Evolutionary conservation across 1,284 basidiomycete genomes (phyloP), one percentile per base, ranked within the genome.

Genomic region (Ustilago lituana): DNA sequence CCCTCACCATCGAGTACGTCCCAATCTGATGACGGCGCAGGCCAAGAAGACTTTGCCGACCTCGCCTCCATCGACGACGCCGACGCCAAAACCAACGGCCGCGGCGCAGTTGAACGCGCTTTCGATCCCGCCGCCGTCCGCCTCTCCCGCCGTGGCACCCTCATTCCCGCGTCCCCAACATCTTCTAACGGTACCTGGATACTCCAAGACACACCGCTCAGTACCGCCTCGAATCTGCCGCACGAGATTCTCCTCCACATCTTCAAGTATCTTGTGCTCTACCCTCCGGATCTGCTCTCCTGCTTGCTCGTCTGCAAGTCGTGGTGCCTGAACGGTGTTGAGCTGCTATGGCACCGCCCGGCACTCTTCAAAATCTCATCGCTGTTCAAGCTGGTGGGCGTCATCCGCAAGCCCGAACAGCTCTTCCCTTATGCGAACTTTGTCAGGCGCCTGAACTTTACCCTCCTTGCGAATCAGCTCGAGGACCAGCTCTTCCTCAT

Each of bases 261-360:
- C 75, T 87, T 98, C 73, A 91, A 90, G 61, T 89, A 93, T 72
- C 86, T 98, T 11, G 88, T 91, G 59, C 85, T 89, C 20, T 86
- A 96, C 36, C 88, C 90, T 69, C 86, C 86, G 63, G 87, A 88
- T 44, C 86, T 96, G 57, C 72, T 61, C 31, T 45, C 71, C 37
- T 80, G 76, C 39, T 54, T 82, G 35, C 88, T 91, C 53, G 94
- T 98, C 29, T 94, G 90, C 32, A 89, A 92, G 56, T 86, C 89
- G 12, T 98, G 96, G 94, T 97, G 94, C 85, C 89, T 94, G 77
- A 95, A 93, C 82, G 90, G 93, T 8, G 93, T 95, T 51, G 93
- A 97, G 82, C 86, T 98, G 17, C 86, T 98, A 19, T 99, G 95
- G 95, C 91, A 94, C 83, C 91, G 92, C 74, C 94, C 95, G 15